These are phyloP conservation scores for Nitzschia sp. DNA, from an alignment of 108 stramenopile species.

Conservation along the genomic window DNA sequence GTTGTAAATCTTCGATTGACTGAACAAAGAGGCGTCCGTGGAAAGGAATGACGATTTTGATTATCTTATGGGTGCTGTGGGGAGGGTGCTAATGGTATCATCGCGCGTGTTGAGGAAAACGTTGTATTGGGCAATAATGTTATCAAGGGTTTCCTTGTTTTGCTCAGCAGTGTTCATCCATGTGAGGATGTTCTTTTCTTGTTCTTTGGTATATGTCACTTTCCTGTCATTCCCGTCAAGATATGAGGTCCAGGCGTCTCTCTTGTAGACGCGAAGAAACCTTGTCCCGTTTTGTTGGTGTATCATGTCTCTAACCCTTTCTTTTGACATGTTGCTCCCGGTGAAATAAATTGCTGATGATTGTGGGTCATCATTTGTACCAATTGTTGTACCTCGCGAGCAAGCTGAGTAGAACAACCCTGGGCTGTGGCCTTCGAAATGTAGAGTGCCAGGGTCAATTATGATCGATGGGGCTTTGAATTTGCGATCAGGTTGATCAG, in stretches of 20 bases:
- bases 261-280: not conserved
- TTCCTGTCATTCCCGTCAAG: not conserved
- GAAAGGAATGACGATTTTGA: no score
- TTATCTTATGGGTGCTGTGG: no score
- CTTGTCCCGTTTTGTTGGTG: not conserved
- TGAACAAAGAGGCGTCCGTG: no score
- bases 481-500: not conserved
- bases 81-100: no score
- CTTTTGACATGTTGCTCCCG: not conserved
- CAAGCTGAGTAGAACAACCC: not conserved
- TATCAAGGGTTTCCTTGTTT: no score
- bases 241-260: not conserved
- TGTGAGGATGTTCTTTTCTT: not conserved
- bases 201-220: not conserved
- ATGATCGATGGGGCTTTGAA: not conserved
- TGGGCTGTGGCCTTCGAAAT: not conserved
- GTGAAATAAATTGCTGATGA: not conserved
- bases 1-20: no score
- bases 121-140: no score
- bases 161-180: not conserved
- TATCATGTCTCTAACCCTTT: not conserved
- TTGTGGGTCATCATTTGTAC: not conserved
- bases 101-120: no score
- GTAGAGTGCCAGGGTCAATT: not conserved
- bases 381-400: not conserved